phyloP scores from a whole-genome alignment of 2,329 filamentous ascomycete genomes.

The Sarocladiaceae sp. region DNA sequence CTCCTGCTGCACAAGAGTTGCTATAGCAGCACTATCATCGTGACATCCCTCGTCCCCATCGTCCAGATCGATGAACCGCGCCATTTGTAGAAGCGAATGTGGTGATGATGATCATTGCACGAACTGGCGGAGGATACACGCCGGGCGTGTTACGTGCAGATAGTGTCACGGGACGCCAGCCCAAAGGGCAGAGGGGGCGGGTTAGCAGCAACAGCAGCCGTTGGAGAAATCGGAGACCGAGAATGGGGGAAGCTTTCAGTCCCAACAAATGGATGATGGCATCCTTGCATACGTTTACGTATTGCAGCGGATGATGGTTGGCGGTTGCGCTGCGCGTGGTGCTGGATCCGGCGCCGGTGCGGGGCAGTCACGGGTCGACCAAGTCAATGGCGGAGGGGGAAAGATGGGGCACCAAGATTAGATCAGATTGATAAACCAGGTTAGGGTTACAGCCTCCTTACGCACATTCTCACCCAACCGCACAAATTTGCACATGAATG shows the following conservation, averaged over 20 bases:
- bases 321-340: background rate
- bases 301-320: background rate
- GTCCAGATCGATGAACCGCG: slow-evolving; percentile 13
- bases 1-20: slow-evolving; percentile 1
- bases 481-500: no score
- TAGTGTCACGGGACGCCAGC: slow-evolving; percentile 3
- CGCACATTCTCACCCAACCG: no score
- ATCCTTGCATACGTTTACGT: slow-evolving; percentile 6
- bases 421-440: slow-evolving; percentile 6
- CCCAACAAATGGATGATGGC: slow-evolving; percentile 9
- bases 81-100: slow-evolving; percentile 9
- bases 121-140: background rate
- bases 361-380: slow-evolving; percentile 5
- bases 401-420: background rate
- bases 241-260: background rate
- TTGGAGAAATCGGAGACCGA: slow-evolving; percentile 3
- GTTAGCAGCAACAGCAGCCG: background rate
- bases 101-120: slow-evolving; percentile 9
- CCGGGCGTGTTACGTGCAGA: slow-evolving; percentile 1
- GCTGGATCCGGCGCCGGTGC: slow-evolving; percentile 2
- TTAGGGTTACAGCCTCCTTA: no score
- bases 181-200: background rate
- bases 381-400: background rate
- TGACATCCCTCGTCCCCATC: slow-evolving; percentile 9
- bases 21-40: background rate